Evolutionary conservation across 768 basidiomycete genomes (phyloP), one percentile per base, ranked within the genome.

Genomic region (Phlebiopsis gigantea): DNA sequence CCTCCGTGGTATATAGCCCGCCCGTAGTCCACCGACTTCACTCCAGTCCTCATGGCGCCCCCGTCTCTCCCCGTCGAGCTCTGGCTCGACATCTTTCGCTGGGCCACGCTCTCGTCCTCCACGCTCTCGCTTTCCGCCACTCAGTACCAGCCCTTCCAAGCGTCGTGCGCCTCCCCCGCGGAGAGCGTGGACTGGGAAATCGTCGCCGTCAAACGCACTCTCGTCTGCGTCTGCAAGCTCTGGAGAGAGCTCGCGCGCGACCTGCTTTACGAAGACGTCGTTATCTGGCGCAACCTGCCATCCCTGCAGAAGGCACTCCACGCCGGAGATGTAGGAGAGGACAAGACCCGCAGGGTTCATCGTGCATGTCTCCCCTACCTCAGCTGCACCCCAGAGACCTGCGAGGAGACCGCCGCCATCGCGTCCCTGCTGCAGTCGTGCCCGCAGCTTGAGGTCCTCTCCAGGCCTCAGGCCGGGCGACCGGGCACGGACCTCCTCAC

Each of bases 321-420:
- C 44, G 60, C 50, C 28, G 60, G 59, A 25, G 57, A 62, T 54
- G 55, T 63, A 53, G 53, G 64, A 19, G 62, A 68, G 54, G 65
- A 60, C 31, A 61, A 66, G 41, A 69, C 69, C 31, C 59, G 53
- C 58, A 66, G 71, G 75, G 83, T 87, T 57, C 77, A 75, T 50
- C 80, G 85, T 50, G 75, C 78, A 43, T 78, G 79, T 43, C 73
- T 88, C 17, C 84, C 85, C 2, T 88, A 84, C 65, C 61, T 69
- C 10, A 75, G 73, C 61, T 56, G 55, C 51, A 53, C 53, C 4
- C 59, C 59, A 4, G 51, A 51, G 29, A 51, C 43, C 30, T 28
- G 25, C 24, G 21, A 25, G 22, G 84, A 85, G 1, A 66, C 68
- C 26, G 79, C 81, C 5, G 67, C 67, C 25, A 63, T 65, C 30